These are phyloP conservation scores for Babesia ovis DNA, from an alignment of 169 alveolate genomes.

Conservation along the genomic window DNA sequence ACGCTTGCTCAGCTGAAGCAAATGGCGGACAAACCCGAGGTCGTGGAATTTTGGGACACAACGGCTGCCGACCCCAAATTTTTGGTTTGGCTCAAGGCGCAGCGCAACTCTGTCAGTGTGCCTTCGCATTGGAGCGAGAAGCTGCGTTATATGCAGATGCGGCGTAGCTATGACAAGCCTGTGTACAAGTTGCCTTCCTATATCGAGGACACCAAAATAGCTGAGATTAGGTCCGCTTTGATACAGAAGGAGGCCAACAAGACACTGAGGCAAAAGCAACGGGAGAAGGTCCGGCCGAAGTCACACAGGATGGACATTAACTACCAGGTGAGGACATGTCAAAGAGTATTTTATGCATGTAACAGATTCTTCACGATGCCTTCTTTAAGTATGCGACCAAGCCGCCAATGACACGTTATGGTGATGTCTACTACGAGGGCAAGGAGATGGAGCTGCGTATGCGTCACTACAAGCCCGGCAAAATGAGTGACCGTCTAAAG, in stretches of 20 bases:
- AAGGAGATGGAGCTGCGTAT: conserved; percentile 94
- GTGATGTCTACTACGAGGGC: conserved; percentile 97
- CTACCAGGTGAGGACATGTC: conserved; percentile 78
- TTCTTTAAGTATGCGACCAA: conserved; percentile 95
- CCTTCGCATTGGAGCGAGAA: conserved; percentile 98
- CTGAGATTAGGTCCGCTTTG: conserved; percentile 88
- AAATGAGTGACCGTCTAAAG: conserved; percentile 90
- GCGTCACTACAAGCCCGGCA: conserved; percentile 94
- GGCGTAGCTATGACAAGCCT: conserved; percentile 92
- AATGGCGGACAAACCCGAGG: conserved; percentile 82
- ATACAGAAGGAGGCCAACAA: conserved; percentile 92
- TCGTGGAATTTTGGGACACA: conserved; percentile 93
- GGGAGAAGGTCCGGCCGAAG: conserved; percentile 97
- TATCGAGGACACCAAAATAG: conserved; percentile 87
- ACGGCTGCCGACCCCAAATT: conserved; percentile 95
- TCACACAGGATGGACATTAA: conserved; percentile 95
- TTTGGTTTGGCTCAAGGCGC: conserved; percentile 91
- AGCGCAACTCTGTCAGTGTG: conserved; percentile 93
- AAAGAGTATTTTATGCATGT: not conserved
- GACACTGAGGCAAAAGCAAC: conserved; percentile 92
- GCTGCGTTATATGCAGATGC: conserved; percentile 92
- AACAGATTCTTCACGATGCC: conserved; percentile 95
- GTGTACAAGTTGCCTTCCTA: conserved; percentile 94
- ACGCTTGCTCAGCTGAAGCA: conserved; percentile 66
- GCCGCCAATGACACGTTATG: conserved; percentile 93